Base-by-base conservation (phyloP, 306 rosid genomes). In the Fagus crenata region DNA sequence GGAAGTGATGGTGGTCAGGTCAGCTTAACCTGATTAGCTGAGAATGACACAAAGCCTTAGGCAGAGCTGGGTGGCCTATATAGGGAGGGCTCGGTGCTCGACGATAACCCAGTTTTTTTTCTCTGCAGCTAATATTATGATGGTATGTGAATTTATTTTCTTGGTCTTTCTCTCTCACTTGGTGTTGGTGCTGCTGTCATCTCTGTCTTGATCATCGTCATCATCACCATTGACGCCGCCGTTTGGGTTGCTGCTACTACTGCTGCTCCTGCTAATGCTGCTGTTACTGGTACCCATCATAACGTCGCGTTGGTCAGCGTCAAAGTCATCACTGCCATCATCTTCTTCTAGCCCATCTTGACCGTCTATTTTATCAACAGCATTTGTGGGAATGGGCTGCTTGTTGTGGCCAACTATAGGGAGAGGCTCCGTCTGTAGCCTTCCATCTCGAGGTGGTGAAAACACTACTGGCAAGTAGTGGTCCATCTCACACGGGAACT, bases 401-500 rank as follows among this genome's bases (percentile, higher is more conserved):
- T 55, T 69, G 13, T 53, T 84, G 49, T 78, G 89, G 74, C 90
- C 96, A 0, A 78, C 93, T 17, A 89, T 80, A 53, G 95, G 92
- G 12, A 84, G 80, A 56, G 98, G 97, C 70, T 87, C 89, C 81
- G 98, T 86, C 81, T 85, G 73, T 13, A 78, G 87, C 90, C 63
- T 83, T 63, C 98, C 98, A 72, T 93, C 95, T 60, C 98, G 90
- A n/a, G 98, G 87, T 3, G 96, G 98, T 1, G 88, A 79, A 81
- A 93, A 91, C 55, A 88, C 89, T 67, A 89, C 96, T 39, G 98
- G 98, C 82, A 91, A 53, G 72, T 89, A 91, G 78, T 93, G 89
- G 74, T 91, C 98, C 87, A 81, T 84, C 76, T 93, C 98, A 80
- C 93, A 88, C 75, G 98, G 98, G 89, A 93, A 93, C 89, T 91